Base-by-base conservation (phyloP, 2,329 filamentous ascomycete genomes). In the Cordyceps cateniannulata region DNA sequence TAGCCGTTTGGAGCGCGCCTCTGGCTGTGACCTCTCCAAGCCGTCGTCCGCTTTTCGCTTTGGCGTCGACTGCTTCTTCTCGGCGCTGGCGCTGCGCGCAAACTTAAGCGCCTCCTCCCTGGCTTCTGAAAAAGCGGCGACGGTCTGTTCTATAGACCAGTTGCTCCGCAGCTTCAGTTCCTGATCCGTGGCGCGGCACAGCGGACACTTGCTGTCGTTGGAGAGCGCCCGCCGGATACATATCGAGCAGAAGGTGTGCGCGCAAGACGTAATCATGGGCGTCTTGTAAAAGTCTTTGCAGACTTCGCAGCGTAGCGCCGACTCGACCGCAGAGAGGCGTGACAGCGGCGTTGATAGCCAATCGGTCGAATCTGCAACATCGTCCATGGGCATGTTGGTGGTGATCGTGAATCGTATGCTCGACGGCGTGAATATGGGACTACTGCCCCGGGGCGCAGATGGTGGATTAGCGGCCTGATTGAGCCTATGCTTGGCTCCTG, bases 221-320 rank as follows among this genome's bases (percentile, higher is more conserved):
- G 88, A 87, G 1, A 99, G 81, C 63, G 90, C 91, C 64, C 93
- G 83, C 32, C 95, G 89, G 71, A 99, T 98, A 73, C 95, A 99
- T 59, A 96, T 78, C 7, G 93, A 97, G 79, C 95, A 99, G 71
- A 99, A 99, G 0, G 95, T 98, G 72, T 99, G 95, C 59, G 86
- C 89, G 76, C 95, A 99, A 1, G 90, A 90, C 1, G 95, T 99
- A 64, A 97, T 88, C 84, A 99, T 95, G 0, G 95, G 95, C 55
- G 92, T 96, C 63, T 86, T 86, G 77, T 90, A 98, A 75, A 98
- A 96, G 73, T 99, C 96, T 72, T 98, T 98, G 84, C 95, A 99
- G 63, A 99, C 90, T 74, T 98, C 91, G 75, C 95, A 99, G 67
- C 95, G 90, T 22, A 99, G 81, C 3, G 92, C 86, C 63, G 89